These are phyloP conservation scores for Aspergillus carbonarius DNA, from an alignment of 2,329 filamentous ascomycete genomes.

Conservation along the genomic window DNA sequence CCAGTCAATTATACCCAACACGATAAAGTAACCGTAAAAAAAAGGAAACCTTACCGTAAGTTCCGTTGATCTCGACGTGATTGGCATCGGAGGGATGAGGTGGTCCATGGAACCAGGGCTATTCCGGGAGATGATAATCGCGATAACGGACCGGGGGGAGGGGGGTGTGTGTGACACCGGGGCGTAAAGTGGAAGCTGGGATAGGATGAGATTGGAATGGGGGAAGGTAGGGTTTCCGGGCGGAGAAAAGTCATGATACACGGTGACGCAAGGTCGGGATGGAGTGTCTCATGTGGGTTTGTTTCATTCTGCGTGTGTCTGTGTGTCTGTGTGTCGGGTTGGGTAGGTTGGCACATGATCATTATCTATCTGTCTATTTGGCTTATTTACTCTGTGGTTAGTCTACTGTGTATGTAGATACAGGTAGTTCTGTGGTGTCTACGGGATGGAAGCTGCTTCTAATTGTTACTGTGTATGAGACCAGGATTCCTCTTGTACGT, in stretches of 20 bases:
- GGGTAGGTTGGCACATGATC: not conserved
- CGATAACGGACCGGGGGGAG: not conserved
- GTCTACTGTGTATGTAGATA: no score
- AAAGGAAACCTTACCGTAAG: not conserved
- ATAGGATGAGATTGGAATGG: not conserved
- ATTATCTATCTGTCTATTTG: not conserved
- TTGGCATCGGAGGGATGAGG: not conserved
- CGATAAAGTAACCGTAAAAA: no score
- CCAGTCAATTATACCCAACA: not conserved
- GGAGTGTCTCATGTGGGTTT: not conserved
- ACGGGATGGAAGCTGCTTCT: no score
- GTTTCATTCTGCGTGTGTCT: not conserved
- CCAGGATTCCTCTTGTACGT: no score
- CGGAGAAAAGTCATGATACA: constrained; percentile 8
- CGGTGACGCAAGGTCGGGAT: constrained; percentile 7
- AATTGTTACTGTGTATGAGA: no score
- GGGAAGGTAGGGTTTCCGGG: not conserved
- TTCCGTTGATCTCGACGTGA: not conserved
- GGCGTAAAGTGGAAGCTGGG: no score
- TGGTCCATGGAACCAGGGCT: not conserved
- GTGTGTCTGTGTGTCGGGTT: not conserved
- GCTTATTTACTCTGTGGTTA: not conserved
- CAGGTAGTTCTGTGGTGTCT: no score
- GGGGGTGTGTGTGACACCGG: not conserved
- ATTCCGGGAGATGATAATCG: not conserved